phyloP scores from a whole-genome alignment of 176 grass and related monocot species.

The Guadua angustifolia region DNA sequence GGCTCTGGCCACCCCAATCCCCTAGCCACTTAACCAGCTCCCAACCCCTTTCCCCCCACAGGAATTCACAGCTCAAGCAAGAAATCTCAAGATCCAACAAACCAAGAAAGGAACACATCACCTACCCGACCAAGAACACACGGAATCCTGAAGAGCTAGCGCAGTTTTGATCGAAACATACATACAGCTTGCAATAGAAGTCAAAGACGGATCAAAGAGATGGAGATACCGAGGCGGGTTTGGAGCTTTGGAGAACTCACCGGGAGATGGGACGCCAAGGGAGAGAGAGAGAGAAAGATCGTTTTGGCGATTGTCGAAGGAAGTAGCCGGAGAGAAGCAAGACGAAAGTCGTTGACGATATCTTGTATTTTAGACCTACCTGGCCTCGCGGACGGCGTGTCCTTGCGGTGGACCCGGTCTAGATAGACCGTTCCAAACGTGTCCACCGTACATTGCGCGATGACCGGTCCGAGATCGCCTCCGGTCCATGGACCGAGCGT shows the following conservation, averaged over 20 bases:
- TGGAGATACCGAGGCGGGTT: neutral
- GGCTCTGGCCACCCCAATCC: neutral
- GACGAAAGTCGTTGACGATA: neutral
- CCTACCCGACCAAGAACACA: constrained; percentile 4
- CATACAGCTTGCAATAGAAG: neutral
- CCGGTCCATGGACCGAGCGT: neutral
- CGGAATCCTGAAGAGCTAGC: neutral
- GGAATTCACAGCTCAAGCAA: neutral
- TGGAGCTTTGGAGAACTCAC: constrained; percentile 20
- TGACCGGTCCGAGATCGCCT: neutral
- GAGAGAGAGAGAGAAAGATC: neutral
- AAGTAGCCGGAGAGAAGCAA: neutral
- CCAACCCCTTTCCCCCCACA: neutral
- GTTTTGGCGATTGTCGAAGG: neutral
- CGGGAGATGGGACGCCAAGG: neutral
- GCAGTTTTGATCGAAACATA: neutral
- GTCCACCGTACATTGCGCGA: neutral
- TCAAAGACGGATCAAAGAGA: neutral
- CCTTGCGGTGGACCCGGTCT: neutral
- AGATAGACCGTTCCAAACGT: neutral
- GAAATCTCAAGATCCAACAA: neutral
- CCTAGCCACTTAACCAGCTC: neutral
- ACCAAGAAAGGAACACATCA: neutral
- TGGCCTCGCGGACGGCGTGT: neutral
- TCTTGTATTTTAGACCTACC: neutral